These are phyloP conservation scores for Russula ochroleuca DNA, from an alignment of 768 basidiomycete genomes.

Conservation along the genomic window DNA sequence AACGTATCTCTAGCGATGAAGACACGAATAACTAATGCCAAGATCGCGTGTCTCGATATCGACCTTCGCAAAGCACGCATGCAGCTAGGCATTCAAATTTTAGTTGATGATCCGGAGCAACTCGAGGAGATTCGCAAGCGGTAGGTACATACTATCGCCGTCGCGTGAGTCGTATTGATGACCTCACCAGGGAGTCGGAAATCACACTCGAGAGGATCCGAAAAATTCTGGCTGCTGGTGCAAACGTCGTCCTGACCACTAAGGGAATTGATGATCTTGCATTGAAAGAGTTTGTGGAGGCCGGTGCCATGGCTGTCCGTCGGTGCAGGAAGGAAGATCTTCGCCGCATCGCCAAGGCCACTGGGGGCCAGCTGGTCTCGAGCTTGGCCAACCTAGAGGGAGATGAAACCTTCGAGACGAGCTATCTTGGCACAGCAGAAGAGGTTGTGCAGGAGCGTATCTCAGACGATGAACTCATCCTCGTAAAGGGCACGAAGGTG, in stretches of 20 bases:
- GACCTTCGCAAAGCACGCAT: constrained; percentile 95
- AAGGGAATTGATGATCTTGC: constrained; percentile 99
- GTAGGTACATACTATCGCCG: constrained; percentile 39
- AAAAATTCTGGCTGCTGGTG: constrained; percentile 93
- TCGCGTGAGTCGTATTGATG: constrained; percentile 11
- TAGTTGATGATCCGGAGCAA: constrained; percentile 94
- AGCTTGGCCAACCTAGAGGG: constrained; percentile 95
- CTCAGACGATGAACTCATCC: constrained; percentile 96
- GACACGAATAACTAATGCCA: constrained; percentile 85
- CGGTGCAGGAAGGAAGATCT: constrained; percentile 98
- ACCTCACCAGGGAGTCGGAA: constrained; percentile 73
- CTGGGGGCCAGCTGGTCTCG: constrained; percentile 88
- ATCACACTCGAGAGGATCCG: constrained; percentile 94
- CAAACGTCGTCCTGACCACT: constrained; percentile 95
- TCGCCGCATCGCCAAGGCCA: constrained; percentile 93
- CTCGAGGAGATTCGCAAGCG: constrained; percentile 93
- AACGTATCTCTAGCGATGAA: constrained; percentile 75
- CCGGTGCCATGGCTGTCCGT: constrained; percentile 97
- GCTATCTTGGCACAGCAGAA: constrained; percentile 86
- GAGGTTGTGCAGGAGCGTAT: constrained; percentile 97
- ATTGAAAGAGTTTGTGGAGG: constrained; percentile 97
- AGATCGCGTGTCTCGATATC: constrained; percentile 98
- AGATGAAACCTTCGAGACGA: constrained; percentile 94
- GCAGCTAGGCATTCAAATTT: constrained; percentile 96
- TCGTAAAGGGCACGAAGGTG: constrained; percentile 96